These are phyloP conservation scores for Boletellus sp. DNA, from an alignment of 768 basidiomycete species.

Conservation along the genomic window DNA sequence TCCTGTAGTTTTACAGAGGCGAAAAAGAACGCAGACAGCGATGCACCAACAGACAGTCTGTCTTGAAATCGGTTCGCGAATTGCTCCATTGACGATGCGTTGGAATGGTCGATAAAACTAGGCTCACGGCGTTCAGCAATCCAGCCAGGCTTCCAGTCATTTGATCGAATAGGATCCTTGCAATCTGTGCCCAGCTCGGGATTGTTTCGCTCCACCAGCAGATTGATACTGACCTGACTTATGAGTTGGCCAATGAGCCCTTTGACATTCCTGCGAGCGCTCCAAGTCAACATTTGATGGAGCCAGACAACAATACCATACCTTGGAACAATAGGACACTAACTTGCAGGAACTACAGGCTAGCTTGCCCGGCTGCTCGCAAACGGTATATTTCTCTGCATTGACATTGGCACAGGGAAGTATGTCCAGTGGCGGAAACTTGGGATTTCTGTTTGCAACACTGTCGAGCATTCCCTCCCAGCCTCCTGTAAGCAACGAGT, in stretches of 20 bases:
- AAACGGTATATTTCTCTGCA: conserved; percentile 18
- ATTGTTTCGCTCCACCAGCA: not conserved
- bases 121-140: conserved; percentile 19
- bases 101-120: conserved; percentile 10
- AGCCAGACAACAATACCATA: not conserved
- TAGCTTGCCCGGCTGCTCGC: conserved; percentile 30
- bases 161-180: conserved; percentile 20
- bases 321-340: conserved; percentile 45
- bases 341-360: conserved; percentile 33
- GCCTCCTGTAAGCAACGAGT: conserved; percentile 12
- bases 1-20: not conserved
- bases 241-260: conserved; percentile 38
- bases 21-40: conserved; percentile 16
- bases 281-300: not conserved
- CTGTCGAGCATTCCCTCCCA: conserved; percentile 9
- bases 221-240: conserved; percentile 29
- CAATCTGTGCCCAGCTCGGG: conserved; percentile 15
- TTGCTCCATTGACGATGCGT: conserved; percentile 8
- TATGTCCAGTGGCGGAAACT: conserved; percentile 22
- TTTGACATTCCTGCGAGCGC: conserved; percentile 37
- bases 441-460: conserved; percentile 9
- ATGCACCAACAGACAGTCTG: conserved; percentile 26
- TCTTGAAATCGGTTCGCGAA: conserved; percentile 16
- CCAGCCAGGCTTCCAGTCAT: conserved; percentile 22
- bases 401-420: conserved; percentile 38